Conservation (phyloP, 1,284 basidiomycete genomes). For the Moniliella sp. region DNA sequence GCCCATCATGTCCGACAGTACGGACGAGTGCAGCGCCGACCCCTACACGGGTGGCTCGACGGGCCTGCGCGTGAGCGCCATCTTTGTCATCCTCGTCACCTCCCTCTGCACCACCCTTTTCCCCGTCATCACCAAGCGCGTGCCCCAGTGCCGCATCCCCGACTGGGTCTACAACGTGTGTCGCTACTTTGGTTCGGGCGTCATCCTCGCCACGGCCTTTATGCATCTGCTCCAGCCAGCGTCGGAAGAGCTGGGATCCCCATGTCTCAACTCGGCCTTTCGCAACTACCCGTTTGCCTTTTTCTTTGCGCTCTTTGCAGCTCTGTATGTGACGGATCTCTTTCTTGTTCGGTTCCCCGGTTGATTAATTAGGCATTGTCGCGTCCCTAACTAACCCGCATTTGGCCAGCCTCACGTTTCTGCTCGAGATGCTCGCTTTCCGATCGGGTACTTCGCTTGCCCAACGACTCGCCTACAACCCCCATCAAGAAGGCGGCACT, state of each 20-base stretch:
- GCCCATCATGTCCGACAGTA: no score
- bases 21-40: neutral
- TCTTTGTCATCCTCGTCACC: constrained; percentile 59
- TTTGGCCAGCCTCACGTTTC: constrained; percentile 8
- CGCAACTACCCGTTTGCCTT: constrained; percentile 21
- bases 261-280: constrained; percentile 20
- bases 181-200: constrained; percentile 68
- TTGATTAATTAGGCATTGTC: no score
- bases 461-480: constrained; percentile 17
- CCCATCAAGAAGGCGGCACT: constrained; percentile 21
- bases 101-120: constrained; percentile 51
- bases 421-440: constrained; percentile 26
- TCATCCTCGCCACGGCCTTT: constrained; percentile 52
- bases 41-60: constrained; percentile 7
- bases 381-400: no score
- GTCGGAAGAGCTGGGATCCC: constrained; percentile 13
- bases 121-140: constrained; percentile 52
- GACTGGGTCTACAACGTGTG: constrained; percentile 41
- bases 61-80: constrained; percentile 44
- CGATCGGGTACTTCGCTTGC: constrained; percentile 16
- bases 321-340: constrained; percentile 14
- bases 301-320: constrained; percentile 23
- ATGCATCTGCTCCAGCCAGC: constrained; percentile 34
- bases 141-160: constrained; percentile 32
- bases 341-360: neutral